Base-by-base conservation (phyloP, 257 asterid genomes). In the Primulina eburnea region DNA sequence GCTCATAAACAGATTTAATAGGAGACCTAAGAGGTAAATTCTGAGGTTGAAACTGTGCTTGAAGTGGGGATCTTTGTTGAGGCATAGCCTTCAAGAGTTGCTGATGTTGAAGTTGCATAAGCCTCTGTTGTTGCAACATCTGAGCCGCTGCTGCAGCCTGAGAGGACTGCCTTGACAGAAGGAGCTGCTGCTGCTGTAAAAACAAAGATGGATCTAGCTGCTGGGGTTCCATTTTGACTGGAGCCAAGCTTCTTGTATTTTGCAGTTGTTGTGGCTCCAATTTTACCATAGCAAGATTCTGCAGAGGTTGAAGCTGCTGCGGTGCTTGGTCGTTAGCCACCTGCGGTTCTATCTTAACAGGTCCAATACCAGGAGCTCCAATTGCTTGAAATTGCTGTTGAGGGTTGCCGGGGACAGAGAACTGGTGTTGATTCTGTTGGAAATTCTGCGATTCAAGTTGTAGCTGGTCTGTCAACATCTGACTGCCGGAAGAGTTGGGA, bases 81-180 rank as follows among this genome's bases (percentile, higher is more conserved):
- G 98, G 96, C 75, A 84, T 70, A 40, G 89, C 47, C 77, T 92
- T 92, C 76, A 90, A 60, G 60, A 90, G 86, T 34, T 92, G 96
- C 72, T 89, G 97, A 35, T 90, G 97, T 40, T 91, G 95, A 43
- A 88, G 61, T 62, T 92, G 98, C 82, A 86, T 78, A 12, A 89
- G 71, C 80, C 92, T 84, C 80, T 91, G 97, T 72, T 91, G 97
- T 37, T 89, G 95, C 73, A 86, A 81, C 65, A 90, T 75, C 57
- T 90, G 97, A 17, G 97, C 95, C 3, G 96, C 90, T 21, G 89
- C 88, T 62, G 90, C 89, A 11, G 88, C 85, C 81, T 87, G 90
- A 72, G 92, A 75, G 24, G 88, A 76, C 78, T 82, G 88, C 60
- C 88, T 77, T 56, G 91, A 85, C 80, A 89, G 47, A 17, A 89